A percentile compares a stretch with the other conserved stretches of the same genome.
phyloP scores from a whole-genome alignment of 352 stramenopile species.

The Phytophthora ohioensis region DNA sequence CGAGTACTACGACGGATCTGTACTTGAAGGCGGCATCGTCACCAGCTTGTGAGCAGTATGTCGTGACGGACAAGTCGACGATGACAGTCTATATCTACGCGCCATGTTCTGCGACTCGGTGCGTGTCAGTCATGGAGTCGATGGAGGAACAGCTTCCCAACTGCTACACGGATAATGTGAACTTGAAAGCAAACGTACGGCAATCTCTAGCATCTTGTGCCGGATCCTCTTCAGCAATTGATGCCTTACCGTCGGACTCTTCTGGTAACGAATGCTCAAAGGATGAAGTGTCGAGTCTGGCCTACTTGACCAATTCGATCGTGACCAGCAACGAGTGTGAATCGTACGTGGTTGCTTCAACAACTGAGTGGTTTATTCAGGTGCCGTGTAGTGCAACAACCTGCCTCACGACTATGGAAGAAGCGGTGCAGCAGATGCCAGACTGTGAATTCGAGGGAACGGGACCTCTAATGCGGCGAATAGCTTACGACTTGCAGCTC shows the following conservation, averaged over 20 bases:
- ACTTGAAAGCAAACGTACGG: slow-evolving; percentile 15
- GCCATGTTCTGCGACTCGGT: slow-evolving; percentile 23
- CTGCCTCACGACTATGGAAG: slow-evolving; percentile 7
- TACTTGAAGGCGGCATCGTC: slow-evolving; percentile 10
- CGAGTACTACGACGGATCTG: slow-evolving; percentile 13
- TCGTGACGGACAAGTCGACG: slow-evolving; percentile 12
- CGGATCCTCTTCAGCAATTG: slow-evolving; percentile 3
- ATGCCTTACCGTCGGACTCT: not conserved
- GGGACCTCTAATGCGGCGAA: not conserved
- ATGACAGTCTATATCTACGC: slow-evolving; percentile 15
- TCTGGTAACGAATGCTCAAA: slow-evolving; percentile 6
- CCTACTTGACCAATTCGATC: slow-evolving; percentile 19
- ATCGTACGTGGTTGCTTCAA: slow-evolving; percentile 3
- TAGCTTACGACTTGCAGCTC: slow-evolving; percentile 7
- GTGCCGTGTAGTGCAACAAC: slow-evolving; percentile 8
- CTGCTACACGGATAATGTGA: slow-evolving; percentile 18
- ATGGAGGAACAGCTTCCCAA: slow-evolving; percentile 25
- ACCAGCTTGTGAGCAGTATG: slow-evolving; percentile 15
- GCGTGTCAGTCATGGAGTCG: slow-evolving; percentile 14
- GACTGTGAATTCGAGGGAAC: slow-evolving; percentile 23
- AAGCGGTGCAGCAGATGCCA: slow-evolving; percentile 13
- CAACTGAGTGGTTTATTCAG: slow-evolving; percentile 18
- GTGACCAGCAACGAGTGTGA: slow-evolving; percentile 15
- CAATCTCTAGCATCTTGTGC: slow-evolving; percentile 8
- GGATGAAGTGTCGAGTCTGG: slow-evolving; percentile 14